Percentiles rank a stretch among this genome's conserved stretches.
These are phyloP conservation scores for Colletotrichum liriopes DNA, from an alignment of 2,329 filamentous ascomycete genomes.

Conservation along the genomic window DNA sequence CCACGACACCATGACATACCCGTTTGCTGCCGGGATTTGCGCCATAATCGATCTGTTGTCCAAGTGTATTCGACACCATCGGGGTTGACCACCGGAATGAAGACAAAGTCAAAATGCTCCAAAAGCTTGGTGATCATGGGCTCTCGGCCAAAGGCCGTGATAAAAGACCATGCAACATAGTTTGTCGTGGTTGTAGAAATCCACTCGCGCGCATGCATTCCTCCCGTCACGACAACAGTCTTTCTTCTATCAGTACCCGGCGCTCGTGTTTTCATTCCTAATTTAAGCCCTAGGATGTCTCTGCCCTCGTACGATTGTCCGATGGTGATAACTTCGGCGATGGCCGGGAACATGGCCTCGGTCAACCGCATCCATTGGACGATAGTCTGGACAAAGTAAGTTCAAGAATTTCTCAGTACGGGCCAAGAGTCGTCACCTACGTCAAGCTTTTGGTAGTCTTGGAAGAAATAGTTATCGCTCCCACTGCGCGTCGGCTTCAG, in stretches of 20 bases:
- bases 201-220: slow-evolving; percentile 96
- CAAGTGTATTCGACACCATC: slow-evolving; percentile 97
- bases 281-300: slow-evolving; percentile 85
- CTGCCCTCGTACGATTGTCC: slow-evolving; percentile 92
- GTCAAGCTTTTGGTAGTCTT: slow-evolving; percentile 89
- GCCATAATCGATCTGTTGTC: slow-evolving; percentile 93
- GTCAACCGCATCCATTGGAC: slow-evolving; percentile 93
- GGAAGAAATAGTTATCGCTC: slow-evolving; percentile 87
- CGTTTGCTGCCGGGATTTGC: slow-evolving; percentile 92
- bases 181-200: slow-evolving; percentile 93
- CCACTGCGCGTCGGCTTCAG: slow-evolving; percentile 53
- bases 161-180: slow-evolving; percentile 90
- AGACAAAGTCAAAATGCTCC: slow-evolving; percentile 87
- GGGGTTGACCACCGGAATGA: slow-evolving; percentile 91
- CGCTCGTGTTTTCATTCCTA: slow-evolving; percentile 71
- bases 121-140: slow-evolving; percentile 82
- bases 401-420: slow-evolving; percentile 53
- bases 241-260: slow-evolving; percentile 66
- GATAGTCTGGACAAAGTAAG: slow-evolving; percentile 63
- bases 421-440: slow-evolving; percentile 52
- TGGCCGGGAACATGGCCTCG: slow-evolving; percentile 89
- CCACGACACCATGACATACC: slow-evolving; percentile 87
- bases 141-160: slow-evolving; percentile 85
- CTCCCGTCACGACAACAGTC: slow-evolving; percentile 86
- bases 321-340: slow-evolving; percentile 81